Evolutionary conservation across 768 basidiomycete species (phyloP).

Genomic region (Tephrocybe sp.): DNA sequence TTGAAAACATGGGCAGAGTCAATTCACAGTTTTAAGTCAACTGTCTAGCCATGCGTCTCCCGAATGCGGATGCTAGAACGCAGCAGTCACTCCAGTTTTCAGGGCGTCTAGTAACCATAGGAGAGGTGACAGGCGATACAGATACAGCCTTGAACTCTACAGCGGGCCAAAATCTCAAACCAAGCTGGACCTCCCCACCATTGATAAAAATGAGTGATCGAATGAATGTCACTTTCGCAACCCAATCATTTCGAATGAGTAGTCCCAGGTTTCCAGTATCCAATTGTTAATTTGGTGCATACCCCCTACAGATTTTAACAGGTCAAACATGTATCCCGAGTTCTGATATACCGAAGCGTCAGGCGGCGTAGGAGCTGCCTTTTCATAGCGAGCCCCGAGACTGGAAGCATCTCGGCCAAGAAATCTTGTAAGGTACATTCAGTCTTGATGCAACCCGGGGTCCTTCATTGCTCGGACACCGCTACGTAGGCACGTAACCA

Average conservation of each 20-base stretch:
- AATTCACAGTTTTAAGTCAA: not conserved
- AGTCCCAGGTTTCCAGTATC: not conserved
- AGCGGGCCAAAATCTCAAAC: not conserved
- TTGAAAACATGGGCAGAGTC: not conserved
- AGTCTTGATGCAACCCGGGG: not conserved
- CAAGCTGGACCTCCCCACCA: not conserved
- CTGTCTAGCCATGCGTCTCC: not conserved
- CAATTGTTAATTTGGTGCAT: not conserved
- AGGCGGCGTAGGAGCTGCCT: not conserved
- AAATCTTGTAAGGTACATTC: not conserved
- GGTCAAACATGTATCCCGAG: not conserved
- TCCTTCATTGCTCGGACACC: not conserved
- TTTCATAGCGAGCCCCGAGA: not conserved
- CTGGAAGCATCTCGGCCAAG: not conserved
- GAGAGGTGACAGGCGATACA: slow-evolving; percentile 1
- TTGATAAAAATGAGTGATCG: not conserved
- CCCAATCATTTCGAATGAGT: not conserved
- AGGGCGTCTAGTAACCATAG: not conserved
- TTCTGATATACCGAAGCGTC: not conserved
- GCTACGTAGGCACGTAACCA: not conserved
- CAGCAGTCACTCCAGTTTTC: not conserved
- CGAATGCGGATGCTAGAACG: not conserved
- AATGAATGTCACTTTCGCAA: not conserved
- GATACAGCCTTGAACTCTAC: not conserved
- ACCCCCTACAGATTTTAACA: too few species aligned